phyloP scores from a whole-genome alignment of 495 filamentous ascomycete genomes.

The Lasiosphaeriaceae sp. region DNA sequence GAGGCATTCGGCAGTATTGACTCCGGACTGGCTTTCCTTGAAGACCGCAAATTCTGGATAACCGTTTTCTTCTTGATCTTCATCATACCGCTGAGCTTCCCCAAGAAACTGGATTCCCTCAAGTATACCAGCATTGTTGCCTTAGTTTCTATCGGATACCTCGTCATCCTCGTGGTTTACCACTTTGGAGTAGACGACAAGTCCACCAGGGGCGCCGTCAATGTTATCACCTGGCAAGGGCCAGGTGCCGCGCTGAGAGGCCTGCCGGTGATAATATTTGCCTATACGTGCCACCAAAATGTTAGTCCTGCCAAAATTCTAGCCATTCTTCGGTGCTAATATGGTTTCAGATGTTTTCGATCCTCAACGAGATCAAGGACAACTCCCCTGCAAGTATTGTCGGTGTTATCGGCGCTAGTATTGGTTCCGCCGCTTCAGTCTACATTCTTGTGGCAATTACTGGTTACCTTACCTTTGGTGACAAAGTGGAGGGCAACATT shows the following conservation, averaged over 20 bases:
- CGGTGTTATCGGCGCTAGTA: constrained; percentile 73
- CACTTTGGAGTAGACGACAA: constrained; percentile 82
- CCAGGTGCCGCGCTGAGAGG: constrained; percentile 74
- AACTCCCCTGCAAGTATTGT: constrained; percentile 77
- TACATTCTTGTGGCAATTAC: constrained; percentile 93
- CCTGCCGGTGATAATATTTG: constrained; percentile 93
- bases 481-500: constrained; percentile 83
- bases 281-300: constrained; percentile 98
- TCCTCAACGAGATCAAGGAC: constrained; percentile 88
- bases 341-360: constrained; percentile 83
- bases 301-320: constrained; percentile 43
- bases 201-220: constrained; percentile 65
- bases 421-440: constrained; percentile 71
- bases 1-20: constrained; percentile 60
- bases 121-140: constrained; percentile 96
- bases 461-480: constrained; percentile 91
- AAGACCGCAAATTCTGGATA: constrained; percentile 94
- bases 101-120: constrained; percentile 84
- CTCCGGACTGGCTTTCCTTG: constrained; percentile 60
- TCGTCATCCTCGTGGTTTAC: constrained; percentile 86
- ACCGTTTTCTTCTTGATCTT: constrained; percentile 96
- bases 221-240: constrained; percentile 72
- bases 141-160: constrained; percentile 86
- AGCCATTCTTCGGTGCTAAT: constrained; percentile 3
- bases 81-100: constrained; percentile 89